Percentiles rank a stretch among this genome's conserved stretches.
phyloP scores from a whole-genome alignment of 2,329 filamentous ascomycete species.

The Knoxdaviesia capensis region DNA sequence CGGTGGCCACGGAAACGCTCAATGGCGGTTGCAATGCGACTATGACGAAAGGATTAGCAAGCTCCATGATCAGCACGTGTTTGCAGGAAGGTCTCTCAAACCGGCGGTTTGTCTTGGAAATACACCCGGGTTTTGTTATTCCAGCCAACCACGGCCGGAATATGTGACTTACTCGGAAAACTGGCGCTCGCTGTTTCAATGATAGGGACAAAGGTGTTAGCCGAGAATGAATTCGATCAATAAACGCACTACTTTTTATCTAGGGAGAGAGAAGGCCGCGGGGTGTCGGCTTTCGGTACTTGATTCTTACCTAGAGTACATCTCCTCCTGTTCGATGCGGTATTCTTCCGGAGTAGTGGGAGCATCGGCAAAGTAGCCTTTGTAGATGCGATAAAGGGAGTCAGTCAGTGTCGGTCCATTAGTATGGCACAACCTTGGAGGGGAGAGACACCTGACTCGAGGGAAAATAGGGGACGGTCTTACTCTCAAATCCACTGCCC shows the following conservation, averaged over 20 bases:
- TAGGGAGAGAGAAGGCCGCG: neutral
- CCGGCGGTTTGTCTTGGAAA: constrained; percentile 1
- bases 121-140: constrained; percentile 1
- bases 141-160: neutral
- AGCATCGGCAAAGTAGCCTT: constrained; percentile 59
- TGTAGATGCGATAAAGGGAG: neutral
- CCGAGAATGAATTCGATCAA: no score
- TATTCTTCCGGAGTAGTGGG: constrained; percentile 55
- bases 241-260: constrained; percentile 6
- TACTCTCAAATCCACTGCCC: constrained; percentile 51
- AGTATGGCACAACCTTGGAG: neutral
- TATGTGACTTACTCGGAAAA: constrained; percentile 30
- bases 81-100: neutral
- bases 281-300: no score
- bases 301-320: constrained; percentile 43
- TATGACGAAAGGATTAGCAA: constrained; percentile 12
- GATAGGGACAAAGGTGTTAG: no score
- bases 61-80: neutral
- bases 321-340: constrained; percentile 35
- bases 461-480: no score
- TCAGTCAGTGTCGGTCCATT: neutral
- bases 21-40: constrained; percentile 70
- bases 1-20: constrained; percentile 62
- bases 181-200: constrained; percentile 23
- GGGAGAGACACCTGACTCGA: constrained; percentile 4